Evolutionary conservation across 345 rosid genomes (phyloP).

Genomic region (Brassica nigra): DNA sequence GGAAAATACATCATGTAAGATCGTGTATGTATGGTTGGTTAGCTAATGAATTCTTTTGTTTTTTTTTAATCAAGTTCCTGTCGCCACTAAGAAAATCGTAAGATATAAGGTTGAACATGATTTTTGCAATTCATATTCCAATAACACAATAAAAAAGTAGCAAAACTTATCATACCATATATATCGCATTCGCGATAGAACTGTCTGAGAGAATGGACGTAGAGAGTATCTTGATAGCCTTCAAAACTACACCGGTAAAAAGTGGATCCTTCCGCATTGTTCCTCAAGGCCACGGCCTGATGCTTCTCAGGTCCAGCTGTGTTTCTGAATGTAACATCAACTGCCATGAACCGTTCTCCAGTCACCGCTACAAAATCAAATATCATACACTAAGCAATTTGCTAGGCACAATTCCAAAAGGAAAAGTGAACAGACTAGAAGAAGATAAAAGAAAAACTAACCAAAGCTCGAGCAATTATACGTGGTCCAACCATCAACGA

Average conservation of each 20-base stretch:
- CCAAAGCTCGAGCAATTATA: slow-evolving; percentile 58
- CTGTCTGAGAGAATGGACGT: slow-evolving; percentile 52
- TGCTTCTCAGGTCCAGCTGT: slow-evolving; percentile 67
- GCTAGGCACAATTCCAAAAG: neutral
- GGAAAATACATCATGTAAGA: neutral
- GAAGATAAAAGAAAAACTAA: slow-evolving; percentile 3
- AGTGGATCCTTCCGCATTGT: slow-evolving; percentile 56
- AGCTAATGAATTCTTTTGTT: too few species aligned
- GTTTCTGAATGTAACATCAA: slow-evolving; percentile 60
- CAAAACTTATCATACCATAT: slow-evolving; percentile 45
- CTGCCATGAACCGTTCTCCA: slow-evolving; percentile 63
- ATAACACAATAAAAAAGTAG: neutral
- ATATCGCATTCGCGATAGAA: slow-evolving; percentile 57
- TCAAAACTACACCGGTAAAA: slow-evolving; percentile 69
- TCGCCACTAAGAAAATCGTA: too few species aligned
- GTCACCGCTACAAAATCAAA: slow-evolving; percentile 48
- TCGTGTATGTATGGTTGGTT: neutral
- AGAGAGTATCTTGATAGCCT: slow-evolving; percentile 62
- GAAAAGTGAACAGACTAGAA: neutral
- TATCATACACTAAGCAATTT: neutral
- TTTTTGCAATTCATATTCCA: neutral
- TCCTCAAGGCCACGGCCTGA: slow-evolving; percentile 69
- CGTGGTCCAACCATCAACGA: slow-evolving; percentile 67
- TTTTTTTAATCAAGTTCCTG: too few species aligned
- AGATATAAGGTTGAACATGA: neutral